phyloP scores from a whole-genome alignment of 2,329 filamentous ascomycete genomes.

The Akanthomyces uredinophilus region DNA sequence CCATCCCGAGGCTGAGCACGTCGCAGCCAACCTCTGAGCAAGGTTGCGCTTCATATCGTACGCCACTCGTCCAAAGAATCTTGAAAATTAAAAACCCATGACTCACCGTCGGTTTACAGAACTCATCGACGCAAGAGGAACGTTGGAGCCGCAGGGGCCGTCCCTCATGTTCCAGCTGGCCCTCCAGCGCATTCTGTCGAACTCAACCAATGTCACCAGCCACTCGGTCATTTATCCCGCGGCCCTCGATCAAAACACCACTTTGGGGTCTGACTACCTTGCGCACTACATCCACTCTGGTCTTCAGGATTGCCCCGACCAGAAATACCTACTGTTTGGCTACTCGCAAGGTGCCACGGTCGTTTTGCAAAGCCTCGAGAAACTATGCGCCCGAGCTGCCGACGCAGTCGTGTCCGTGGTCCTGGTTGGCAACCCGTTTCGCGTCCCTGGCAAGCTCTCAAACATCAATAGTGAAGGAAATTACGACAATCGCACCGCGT shows the following conservation, averaged over 20 bases:
- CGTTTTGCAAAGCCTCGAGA: neutral
- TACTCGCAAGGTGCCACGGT: neutral
- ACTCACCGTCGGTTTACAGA: neutral
- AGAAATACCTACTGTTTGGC: neutral
- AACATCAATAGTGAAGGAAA: neutral
- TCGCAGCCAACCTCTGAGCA: neutral
- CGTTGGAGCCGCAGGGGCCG: neutral
- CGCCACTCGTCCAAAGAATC: neutral
- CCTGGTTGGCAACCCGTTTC: neutral
- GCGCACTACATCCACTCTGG: neutral
- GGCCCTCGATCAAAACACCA: neutral
- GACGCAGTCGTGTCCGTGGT: neutral
- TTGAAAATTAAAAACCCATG: no score
- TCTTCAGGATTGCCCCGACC: neutral
- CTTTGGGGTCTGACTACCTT: neutral
- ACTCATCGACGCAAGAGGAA: neutral
- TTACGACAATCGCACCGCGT: neutral
- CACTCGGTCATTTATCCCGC: neutral
- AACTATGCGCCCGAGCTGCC: neutral
- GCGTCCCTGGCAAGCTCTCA: neutral
- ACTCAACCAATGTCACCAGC: neutral
- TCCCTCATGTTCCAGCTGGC: neutral
- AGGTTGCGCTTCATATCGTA: neutral
- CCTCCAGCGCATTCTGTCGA: neutral
- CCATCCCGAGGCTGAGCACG: neutral